Percentiles rank a stretch among this genome's conserved stretches.
phyloP scores from a whole-genome alignment of 805 yeast species.

The Yamadazyma endophytica region DNA sequence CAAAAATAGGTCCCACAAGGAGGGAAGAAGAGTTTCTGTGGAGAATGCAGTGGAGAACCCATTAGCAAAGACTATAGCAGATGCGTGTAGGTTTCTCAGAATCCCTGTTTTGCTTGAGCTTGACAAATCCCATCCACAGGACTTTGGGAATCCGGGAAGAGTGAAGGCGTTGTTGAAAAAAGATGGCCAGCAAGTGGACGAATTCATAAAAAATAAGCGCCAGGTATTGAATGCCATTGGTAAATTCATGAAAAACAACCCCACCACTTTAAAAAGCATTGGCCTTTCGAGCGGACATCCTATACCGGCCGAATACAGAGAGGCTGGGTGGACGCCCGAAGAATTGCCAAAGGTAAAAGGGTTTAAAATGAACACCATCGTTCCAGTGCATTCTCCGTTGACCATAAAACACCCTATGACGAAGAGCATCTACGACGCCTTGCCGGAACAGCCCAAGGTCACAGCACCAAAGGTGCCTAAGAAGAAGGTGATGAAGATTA shows the following conservation, averaged over 20 bases:
- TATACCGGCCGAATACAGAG: conserved; percentile 56
- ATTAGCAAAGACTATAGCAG: conserved; percentile 74
- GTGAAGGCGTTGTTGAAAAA: conserved; percentile 70
- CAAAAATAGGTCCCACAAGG: conserved; percentile 60
- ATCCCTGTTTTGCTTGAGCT: conserved; percentile 58
- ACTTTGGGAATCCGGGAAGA: conserved; percentile 97
- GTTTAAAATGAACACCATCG: conserved; percentile 77
- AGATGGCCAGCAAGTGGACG: conserved; percentile 35
- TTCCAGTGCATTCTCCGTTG: conserved; percentile 81
- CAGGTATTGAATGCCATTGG: conserved; percentile 59
- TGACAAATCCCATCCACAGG: conserved; percentile 91
- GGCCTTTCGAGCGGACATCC: conserved; percentile 49
- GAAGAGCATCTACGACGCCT: conserved; percentile 57
- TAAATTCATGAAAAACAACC: conserved; percentile 57
- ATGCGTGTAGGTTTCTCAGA: conserved; percentile 53
- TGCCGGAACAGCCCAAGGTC: conserved; percentile 38
- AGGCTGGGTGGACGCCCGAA: conserved; percentile 48
- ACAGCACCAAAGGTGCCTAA: conserved; percentile 45
- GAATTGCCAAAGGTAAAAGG: conserved; percentile 79
- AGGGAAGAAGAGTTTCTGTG: conserved; percentile 78
- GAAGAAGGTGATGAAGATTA: conserved; percentile 58
- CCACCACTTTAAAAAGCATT: conserved; percentile 63
- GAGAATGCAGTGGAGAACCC: conserved; percentile 82
- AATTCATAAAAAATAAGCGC: conserved; percentile 48
- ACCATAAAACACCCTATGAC: conserved; percentile 83